Percentiles rank a stretch among this genome's conserved stretches.
phyloP scores from a whole-genome alignment of 1,284 basidiomycete genomes.

The Tilletia indica region DNA sequence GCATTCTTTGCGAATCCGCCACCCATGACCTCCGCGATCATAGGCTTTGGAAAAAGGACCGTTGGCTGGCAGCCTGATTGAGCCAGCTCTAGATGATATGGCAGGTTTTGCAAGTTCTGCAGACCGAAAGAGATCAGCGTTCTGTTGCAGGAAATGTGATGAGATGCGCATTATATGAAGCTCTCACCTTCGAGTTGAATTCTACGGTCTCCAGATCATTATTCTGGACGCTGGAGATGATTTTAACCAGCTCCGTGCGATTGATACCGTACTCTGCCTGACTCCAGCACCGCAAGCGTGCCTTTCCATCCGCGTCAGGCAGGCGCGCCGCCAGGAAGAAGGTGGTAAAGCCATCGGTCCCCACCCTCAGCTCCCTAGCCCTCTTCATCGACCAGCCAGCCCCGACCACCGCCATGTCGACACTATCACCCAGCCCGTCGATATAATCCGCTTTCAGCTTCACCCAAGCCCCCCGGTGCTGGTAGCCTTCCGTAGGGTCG shows the following conservation, averaged over 20 bases:
- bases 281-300: neutral
- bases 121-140: neutral
- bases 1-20: conserved; percentile 8
- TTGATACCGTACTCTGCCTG: neutral
- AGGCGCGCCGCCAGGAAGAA: neutral
- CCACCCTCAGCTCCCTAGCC: conserved; percentile 3
- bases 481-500: neutral
- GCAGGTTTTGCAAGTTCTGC: neutral
- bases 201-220: neutral
- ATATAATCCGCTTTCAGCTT: conserved; percentile 17
- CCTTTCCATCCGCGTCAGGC: neutral
- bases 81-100: neutral
- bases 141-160: neutral
- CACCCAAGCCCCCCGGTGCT: neutral
- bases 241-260: neutral
- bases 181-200: neutral
- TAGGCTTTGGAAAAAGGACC: neutral
- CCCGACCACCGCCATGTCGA: neutral
- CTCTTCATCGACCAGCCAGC: neutral
- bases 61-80: neutral
- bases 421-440: neutral
- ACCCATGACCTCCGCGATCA: neutral
- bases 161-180: neutral
- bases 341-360: conserved; percentile 8
- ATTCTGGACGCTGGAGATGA: neutral